Evolutionary conservation across 768 basidiomycete genomes (phyloP), one percentile per base, ranked within the genome.

Genomic region (Mycena kentingensis): DNA sequence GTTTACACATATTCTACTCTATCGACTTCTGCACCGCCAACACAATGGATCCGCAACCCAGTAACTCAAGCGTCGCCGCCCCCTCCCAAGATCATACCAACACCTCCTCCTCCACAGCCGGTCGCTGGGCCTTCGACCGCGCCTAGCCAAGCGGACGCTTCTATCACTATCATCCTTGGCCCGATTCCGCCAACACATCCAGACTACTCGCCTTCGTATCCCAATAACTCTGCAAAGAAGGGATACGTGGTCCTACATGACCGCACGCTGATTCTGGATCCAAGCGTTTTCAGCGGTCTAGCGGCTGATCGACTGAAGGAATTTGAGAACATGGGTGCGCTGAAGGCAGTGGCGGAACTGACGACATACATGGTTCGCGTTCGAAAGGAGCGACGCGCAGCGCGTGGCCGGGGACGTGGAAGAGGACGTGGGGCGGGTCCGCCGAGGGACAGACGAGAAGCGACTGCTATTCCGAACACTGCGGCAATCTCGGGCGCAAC

Each of bases 331-430:
- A 81, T 93, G 67, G 91, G 91, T 2, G 89, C 91, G 0, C 82
- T 87, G 65, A 84, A 87, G 58, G 92, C 93, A 5, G 70, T 96
- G 46, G 81, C 83, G 58, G 85, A 92, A 19, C 73, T 96, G 50
- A 92, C 93, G 55, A 84, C 81, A 2, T 88, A 93, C 62, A 90
- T 95, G 66, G 89, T 93, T 36, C 81, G 87, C 48, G 89, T 85
- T 54, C 70, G 93, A 64, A 95, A 94, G 70, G 89, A 93, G 67
- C 80, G 75, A 22, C 51, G 68, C 63, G 25, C 65, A 27, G 57
- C 58, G 57, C 65, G 77, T 59, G 77, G 79, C 45, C 77, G 77
- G 61, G 73, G 70, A 49, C 65, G 74, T 63, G 69, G 70, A 52
- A 72, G 73, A 60, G 78, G 75, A 22, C 63, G 67, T 51, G 57